These are phyloP conservation scores for Xylariaceae sp. DNA, from an alignment of 2,329 filamentous ascomycete genomes.

Conservation along the genomic window DNA sequence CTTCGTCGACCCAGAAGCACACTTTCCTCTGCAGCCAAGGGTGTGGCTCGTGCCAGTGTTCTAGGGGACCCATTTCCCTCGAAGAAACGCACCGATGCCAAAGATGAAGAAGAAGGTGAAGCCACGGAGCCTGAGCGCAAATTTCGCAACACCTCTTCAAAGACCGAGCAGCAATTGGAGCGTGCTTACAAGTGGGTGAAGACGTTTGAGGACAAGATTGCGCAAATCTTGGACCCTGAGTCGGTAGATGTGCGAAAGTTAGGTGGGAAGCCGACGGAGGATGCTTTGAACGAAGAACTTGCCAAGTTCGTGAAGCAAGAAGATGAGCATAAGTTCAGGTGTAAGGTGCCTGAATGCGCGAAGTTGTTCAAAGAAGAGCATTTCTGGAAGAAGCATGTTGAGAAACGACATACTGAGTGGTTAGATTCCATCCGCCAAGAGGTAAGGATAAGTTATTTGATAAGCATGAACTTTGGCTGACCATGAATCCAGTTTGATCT, in stretches of 20 bases:
- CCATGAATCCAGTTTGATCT: constrained; percentile 63
- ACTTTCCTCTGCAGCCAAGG: constrained; percentile 76
- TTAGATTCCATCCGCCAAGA: constrained; percentile 74
- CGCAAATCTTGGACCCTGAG: constrained; percentile 88
- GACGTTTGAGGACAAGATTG: constrained; percentile 95
- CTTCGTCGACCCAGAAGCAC: constrained; percentile 85
- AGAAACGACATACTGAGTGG: constrained; percentile 93
- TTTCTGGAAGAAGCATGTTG: constrained; percentile 97
- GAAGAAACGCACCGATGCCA: constrained; percentile 66
- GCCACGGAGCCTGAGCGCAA: constrained; percentile 68
- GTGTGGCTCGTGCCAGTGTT: constrained; percentile 80
- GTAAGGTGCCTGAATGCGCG: constrained; percentile 91
- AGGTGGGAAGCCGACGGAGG: constrained; percentile 80
- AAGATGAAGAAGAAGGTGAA: constrained; percentile 60
- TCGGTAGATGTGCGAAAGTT: constrained; percentile 84
- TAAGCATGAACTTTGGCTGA: constrained; percentile 30
- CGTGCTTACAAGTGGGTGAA: constrained; percentile 98
- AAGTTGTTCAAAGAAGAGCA: constrained; percentile 97
- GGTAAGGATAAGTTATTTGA: constrained; percentile 51
- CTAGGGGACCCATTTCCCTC: constrained; percentile 77
- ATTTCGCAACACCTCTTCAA: constrained; percentile 63
- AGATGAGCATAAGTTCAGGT: constrained; percentile 94
- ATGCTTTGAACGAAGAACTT: constrained; percentile 82
- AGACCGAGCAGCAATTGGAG: constrained; percentile 86
- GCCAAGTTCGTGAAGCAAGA: constrained; percentile 91